Evolutionary conservation across 2,329 filamentous ascomycete species (phyloP).

Genomic region (Zymoseptoria tritici): DNA sequence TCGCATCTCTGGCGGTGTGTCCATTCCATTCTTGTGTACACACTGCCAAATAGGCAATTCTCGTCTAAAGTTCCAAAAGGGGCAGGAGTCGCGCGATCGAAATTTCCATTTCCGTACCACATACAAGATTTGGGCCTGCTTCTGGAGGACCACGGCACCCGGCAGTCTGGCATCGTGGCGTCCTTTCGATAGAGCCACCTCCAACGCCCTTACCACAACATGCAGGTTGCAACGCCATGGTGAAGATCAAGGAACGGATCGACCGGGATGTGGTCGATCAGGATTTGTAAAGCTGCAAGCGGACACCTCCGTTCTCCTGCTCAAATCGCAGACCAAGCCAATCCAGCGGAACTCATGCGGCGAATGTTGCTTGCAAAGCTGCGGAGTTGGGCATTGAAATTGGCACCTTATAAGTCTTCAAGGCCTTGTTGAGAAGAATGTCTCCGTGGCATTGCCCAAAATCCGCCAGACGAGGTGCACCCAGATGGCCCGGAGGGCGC

Average conservation of each 20-base stretch:
- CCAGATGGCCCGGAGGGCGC: no score
- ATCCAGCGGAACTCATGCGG: no score
- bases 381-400: no score
- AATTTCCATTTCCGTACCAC: background rate
- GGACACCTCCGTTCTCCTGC: background rate
- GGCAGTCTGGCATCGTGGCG: background rate
- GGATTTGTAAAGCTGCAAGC: background rate
- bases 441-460: no score
- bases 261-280: background rate
- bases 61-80: background rate
- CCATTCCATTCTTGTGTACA: background rate
- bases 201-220: background rate
- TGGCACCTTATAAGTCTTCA: no score
- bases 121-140: background rate
- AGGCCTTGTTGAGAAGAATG: no score
- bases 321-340: no score
- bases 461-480: no score
- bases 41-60: background rate
- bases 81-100: background rate
- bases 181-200: background rate
- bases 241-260: background rate
- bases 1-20: background rate
- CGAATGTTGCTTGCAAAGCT: no score
- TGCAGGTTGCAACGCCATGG: background rate
- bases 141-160: background rate